Evolutionary conservation across 495 filamentous ascomycete genomes (phyloP).

Genomic region (Geopyxis carbonaria): DNA sequence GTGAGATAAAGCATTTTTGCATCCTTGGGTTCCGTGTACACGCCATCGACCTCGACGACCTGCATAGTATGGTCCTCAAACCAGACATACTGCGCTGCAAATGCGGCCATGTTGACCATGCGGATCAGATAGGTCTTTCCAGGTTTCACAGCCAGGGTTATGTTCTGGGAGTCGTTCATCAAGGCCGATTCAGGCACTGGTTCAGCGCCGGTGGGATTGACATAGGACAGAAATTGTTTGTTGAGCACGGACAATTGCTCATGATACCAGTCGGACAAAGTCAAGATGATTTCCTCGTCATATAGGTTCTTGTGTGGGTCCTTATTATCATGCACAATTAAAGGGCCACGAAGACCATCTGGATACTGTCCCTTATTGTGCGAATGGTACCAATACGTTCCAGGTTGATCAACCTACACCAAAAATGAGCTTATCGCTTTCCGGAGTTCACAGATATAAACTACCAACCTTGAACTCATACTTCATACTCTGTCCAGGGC

Average conservation of each 20-base stretch:
- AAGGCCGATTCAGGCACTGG: conserved; percentile 49
- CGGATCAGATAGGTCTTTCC: conserved; percentile 69
- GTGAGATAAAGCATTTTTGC: conserved; percentile 47
- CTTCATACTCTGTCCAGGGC: conserved; percentile 45
- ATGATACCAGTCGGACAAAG: conserved; percentile 54
- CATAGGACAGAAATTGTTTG: conserved; percentile 37
- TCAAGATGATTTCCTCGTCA: conserved; percentile 48
- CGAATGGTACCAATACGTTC: conserved; percentile 75
- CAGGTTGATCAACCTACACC: conserved; percentile 43
- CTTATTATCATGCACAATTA: conserved; percentile 53
- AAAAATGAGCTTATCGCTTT: conserved; percentile 12
- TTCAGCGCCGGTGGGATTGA: conserved; percentile 44
- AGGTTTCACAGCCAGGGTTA: conserved; percentile 43
- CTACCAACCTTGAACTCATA: conserved; percentile 58
- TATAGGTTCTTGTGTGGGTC: conserved; percentile 44
- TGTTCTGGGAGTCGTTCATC: conserved; percentile 48
- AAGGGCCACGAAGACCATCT: conserved; percentile 53
- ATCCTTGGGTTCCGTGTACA: conserved; percentile 40
- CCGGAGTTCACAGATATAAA: background rate
- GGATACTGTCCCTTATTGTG: conserved; percentile 54
- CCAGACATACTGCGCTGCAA: conserved; percentile 52
- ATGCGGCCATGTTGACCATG: conserved; percentile 58
- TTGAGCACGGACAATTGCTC: conserved; percentile 43
- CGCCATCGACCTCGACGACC: conserved; percentile 40
- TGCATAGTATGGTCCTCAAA: conserved; percentile 52